phyloP scores from a whole-genome alignment of 495 filamentous ascomycete genomes.

The Bacidia rubella region DNA sequence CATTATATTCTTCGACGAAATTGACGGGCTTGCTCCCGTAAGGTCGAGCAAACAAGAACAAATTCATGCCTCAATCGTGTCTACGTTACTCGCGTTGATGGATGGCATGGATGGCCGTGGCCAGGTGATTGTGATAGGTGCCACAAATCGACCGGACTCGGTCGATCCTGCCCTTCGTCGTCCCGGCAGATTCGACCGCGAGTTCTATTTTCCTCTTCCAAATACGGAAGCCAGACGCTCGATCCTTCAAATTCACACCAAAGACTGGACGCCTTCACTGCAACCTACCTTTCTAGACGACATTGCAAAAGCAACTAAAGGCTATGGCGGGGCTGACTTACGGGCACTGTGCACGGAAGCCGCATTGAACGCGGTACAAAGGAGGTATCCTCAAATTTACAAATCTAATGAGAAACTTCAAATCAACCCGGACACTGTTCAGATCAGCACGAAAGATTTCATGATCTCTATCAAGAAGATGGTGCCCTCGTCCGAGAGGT shows the following conservation, averaged over 20 bases:
- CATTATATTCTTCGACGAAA: slow-evolving; percentile 99
- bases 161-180: slow-evolving; percentile 95
- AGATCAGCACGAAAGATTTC: slow-evolving; percentile 81
- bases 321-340: slow-evolving; percentile 90
- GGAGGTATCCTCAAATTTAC: slow-evolving; percentile 94
- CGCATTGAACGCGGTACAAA: slow-evolving; percentile 93
- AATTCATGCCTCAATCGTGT: slow-evolving; percentile 95
- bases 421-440: slow-evolving; percentile 72
- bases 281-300: slow-evolving; percentile 64
- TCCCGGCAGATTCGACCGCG: slow-evolving; percentile 90
- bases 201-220: slow-evolving; percentile 94
- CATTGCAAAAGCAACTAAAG: slow-evolving; percentile 78
- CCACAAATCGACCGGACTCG: slow-evolving; percentile 94
- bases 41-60: slow-evolving; percentile 96
- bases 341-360: slow-evolving; percentile 93
- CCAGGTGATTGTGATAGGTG: slow-evolving; percentile 95
- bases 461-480: slow-evolving; percentile 94
- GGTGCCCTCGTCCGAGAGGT: slow-evolving; percentile 83
- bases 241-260: slow-evolving; percentile 92
- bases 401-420: slow-evolving; percentile 77
- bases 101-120: slow-evolving; percentile 98
- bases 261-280: slow-evolving; percentile 74
- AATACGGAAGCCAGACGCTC: slow-evolving; percentile 60
- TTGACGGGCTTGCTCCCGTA: slow-evolving; percentile 88
- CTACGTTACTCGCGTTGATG: slow-evolving; percentile 89